phyloP scores from a whole-genome alignment of 148 eudicot genomes.

The Nyssa sinensis region DNA sequence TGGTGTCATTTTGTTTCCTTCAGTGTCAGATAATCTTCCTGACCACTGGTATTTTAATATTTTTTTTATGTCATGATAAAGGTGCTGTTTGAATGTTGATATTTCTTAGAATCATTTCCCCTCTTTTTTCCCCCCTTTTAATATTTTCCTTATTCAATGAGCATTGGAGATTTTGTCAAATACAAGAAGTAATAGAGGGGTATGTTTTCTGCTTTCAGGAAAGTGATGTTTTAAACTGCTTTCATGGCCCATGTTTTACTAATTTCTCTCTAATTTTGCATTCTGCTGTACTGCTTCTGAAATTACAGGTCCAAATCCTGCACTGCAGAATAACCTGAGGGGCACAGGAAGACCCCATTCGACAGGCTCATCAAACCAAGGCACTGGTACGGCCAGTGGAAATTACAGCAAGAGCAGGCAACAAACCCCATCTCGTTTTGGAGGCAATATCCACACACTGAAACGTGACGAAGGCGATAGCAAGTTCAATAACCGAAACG shows the following conservation, averaged over 20 bases:
- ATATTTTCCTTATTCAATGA: too few species aligned
- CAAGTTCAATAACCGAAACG: constrained; percentile 32
- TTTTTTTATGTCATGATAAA: too few species aligned
- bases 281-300: not conserved
- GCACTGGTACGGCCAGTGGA: constrained; percentile 8
- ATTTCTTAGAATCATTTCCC: too few species aligned
- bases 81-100: too few species aligned
- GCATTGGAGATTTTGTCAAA: too few species aligned
- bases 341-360: constrained; percentile 20
- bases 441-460: constrained; percentile 61
- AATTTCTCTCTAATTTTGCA: too few species aligned
- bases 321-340: constrained; percentile 27
- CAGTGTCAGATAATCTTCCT: too few species aligned
- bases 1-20: not conserved
- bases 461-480: constrained; percentile 57
- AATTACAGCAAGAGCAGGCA: constrained; percentile 23
- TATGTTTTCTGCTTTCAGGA: not conserved
- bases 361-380: constrained; percentile 21
- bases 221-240: too few species aligned
- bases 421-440: constrained; percentile 28
- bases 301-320: constrained; percentile 31
- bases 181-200: too few species aligned
- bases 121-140: too few species aligned
- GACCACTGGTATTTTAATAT: too few species aligned
- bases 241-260: too few species aligned